Evolutionary conservation across 352 stramenopile genomes (phyloP).

Genomic region (Elongisporangium senticosum): DNA sequence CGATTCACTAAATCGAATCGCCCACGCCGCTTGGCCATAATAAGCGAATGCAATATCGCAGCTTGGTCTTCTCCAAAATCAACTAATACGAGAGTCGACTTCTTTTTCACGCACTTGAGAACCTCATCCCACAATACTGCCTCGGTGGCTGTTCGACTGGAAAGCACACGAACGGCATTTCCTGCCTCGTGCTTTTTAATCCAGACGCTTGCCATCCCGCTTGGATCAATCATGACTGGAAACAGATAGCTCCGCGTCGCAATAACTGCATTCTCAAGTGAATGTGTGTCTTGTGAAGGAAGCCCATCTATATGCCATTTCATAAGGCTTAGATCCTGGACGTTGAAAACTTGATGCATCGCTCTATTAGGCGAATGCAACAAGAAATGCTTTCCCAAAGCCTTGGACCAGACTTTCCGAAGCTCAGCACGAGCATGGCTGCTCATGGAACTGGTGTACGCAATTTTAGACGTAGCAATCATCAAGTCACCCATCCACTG

Average conservation of each 20-base stretch:
- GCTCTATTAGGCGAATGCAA: conserved; percentile 19
- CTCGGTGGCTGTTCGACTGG: conserved; percentile 7
- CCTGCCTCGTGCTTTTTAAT: conserved; percentile 28
- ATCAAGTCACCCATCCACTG: conserved; percentile 58
- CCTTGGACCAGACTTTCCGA: conserved; percentile 29
- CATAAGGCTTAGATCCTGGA: conserved; percentile 24
- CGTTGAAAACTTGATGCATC: conserved; percentile 24
- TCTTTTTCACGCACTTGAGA: conserved; percentile 24
- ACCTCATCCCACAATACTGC: conserved; percentile 37
- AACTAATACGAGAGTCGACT: conserved; percentile 34
- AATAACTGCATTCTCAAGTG: conserved; percentile 43
- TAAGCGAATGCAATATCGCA: conserved; percentile 23
- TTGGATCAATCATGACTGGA: conserved; percentile 56
- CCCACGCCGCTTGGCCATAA: conserved; percentile 38
- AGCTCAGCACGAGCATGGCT: conserved; percentile 13
- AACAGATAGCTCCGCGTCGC: conserved; percentile 30
- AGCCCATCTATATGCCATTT: conserved; percentile 46
- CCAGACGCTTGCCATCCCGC: conserved; percentile 47
- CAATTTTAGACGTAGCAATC: conserved; percentile 43
- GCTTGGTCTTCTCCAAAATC: conserved; percentile 28
- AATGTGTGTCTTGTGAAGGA: conserved; percentile 20
- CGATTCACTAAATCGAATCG: conserved; percentile 45
- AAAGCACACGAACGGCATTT: conserved; percentile 7
- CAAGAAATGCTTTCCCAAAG: conserved; percentile 22
- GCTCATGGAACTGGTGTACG: conserved; percentile 34